These are phyloP conservation scores for Catenaria anguillulae DNA, from an alignment of 371 early-diverging fungal species.

Conservation along the genomic window DNA sequence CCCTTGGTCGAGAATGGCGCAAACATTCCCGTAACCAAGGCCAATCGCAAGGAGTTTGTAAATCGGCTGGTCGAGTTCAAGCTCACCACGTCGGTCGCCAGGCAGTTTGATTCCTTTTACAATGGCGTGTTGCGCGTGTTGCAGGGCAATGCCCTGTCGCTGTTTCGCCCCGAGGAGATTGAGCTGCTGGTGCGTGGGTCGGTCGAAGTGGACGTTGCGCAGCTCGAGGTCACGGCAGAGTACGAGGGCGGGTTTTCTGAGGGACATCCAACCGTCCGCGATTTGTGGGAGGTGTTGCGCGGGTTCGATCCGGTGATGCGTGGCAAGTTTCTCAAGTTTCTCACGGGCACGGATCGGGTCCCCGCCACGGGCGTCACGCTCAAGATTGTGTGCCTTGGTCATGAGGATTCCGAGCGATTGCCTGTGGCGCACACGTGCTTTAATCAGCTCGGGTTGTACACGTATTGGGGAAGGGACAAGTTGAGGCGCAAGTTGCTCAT, in stretches of 20 bases:
- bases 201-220: constrained; percentile 62
- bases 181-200: constrained; percentile 90
- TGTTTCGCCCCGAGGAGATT: constrained; percentile 90
- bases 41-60: constrained; percentile 50
- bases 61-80: constrained; percentile 64
- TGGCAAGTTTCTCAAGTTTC: constrained; percentile 73
- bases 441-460: constrained; percentile 77
- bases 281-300: constrained; percentile 83
- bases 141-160: constrained; percentile 59
- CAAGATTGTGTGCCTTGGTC: constrained; percentile 62
- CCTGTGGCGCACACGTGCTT: constrained; percentile 96
- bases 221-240: constrained; percentile 58
- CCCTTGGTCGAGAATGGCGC: constrained; percentile 58
- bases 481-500: constrained; percentile 57
- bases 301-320: constrained; percentile 51
- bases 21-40: constrained; percentile 46
- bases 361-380: constrained; percentile 79
- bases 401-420: constrained; percentile 24
- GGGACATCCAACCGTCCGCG: constrained; percentile 23
- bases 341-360: constrained; percentile 93
- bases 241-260: constrained; percentile 52
- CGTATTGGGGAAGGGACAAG: constrained; percentile 59
- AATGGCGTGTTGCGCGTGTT: constrained; percentile 86
- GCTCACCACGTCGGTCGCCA: constrained; percentile 50
- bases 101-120: constrained; percentile 78